These are phyloP conservation scores for Alternaria sp. DNA, from an alignment of 2,329 filamentous ascomycete species.

Conservation along the genomic window DNA sequence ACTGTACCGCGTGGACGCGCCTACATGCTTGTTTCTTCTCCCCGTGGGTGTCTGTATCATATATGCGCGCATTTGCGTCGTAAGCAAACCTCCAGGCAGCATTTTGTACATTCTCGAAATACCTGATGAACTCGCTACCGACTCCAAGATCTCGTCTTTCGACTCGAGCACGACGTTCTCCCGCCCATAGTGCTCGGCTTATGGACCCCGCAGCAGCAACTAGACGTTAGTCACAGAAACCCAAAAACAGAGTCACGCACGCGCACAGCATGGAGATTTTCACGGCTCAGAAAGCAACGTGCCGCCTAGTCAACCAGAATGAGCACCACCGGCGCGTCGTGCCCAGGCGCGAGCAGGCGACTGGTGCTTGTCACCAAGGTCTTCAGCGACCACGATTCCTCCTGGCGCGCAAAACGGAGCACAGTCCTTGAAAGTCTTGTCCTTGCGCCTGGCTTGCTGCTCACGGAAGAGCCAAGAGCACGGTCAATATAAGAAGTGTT, in stretches of 20 bases:
- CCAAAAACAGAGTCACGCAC: conserved; percentile 27
- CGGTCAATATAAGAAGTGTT: conserved; percentile 18
- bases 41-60: not conserved
- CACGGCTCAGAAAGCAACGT: conserved; percentile 14
- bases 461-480: conserved; percentile 21
- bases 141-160: not conserved
- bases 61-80: not conserved
- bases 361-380: conserved; percentile 33
- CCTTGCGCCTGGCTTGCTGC: conserved; percentile 19
- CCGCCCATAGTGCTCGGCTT: conserved; percentile 2
- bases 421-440: conserved; percentile 13
- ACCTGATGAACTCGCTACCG: not conserved
- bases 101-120: not conserved
- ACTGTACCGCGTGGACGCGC: conserved; percentile 9
- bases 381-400: conserved; percentile 23
- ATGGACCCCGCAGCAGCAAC: conserved; percentile 25
- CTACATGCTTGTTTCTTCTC: conserved; percentile 16
- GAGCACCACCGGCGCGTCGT: conserved; percentile 26
- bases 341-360: conserved; percentile 31
- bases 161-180: conserved; percentile 4
- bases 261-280: conserved; percentile 19
- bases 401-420: conserved; percentile 12
- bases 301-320: conserved; percentile 13
- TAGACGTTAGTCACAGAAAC: conserved; percentile 34
- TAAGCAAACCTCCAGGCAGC: not conserved